Conservation (phyloP, 345 rosid species). For the Eucalyptus erythrocorys region DNA sequence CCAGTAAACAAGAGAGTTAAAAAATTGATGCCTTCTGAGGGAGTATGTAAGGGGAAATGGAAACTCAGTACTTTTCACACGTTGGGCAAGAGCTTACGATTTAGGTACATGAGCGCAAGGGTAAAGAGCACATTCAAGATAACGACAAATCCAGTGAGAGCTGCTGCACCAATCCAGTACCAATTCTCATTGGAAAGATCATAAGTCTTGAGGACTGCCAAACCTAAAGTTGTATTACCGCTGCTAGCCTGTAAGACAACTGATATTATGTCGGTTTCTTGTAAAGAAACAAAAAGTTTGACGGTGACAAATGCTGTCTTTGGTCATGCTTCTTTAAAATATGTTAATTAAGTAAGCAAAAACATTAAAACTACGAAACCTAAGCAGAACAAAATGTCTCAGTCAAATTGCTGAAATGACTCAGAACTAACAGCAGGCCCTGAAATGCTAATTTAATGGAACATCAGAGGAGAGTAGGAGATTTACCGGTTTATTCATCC, state of each 20-base stretch:
- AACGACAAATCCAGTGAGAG: conserved; percentile 41
- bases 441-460: not conserved
- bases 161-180: conserved; percentile 79
- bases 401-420: not conserved
- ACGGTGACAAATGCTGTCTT: not conserved
- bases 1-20: conserved; percentile 23
- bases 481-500: conserved; percentile 58
- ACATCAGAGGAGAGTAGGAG: not conserved
- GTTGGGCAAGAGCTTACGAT: conserved; percentile 31
- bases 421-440: not conserved
- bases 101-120: conserved; percentile 46
- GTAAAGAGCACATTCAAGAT: conserved; percentile 73
- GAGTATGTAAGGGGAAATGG: not conserved
- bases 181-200: conserved; percentile 40
- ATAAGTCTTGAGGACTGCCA: conserved; percentile 35
- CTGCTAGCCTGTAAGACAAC: not conserved
- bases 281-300: not conserved
- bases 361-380: not conserved
- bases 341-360: not conserved
- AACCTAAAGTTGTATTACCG: conserved; percentile 38
- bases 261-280: not conserved
- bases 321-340: not conserved
- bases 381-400: not conserved
- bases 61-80: not conserved
- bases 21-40: not conserved